phyloP scores from a whole-genome alignment of 1,284 basidiomycete species.

The Erythrobasidium hasegawianum region DNA sequence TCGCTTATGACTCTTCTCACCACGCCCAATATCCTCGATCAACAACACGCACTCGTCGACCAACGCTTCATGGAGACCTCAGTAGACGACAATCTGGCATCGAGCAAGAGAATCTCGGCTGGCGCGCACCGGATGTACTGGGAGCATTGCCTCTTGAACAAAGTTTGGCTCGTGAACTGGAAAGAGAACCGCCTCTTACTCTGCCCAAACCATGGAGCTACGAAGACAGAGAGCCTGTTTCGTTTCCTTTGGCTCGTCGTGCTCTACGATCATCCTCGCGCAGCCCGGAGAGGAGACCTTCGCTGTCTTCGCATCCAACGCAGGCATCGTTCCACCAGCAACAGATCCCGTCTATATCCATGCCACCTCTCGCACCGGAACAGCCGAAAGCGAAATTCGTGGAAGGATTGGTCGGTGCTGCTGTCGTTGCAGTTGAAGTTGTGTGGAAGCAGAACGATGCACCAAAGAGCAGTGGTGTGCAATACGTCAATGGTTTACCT shows the following conservation, averaged over 20 bases:
- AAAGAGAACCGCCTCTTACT: conserved; percentile 15
- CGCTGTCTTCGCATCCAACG: neutral
- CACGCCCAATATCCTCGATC: neutral
- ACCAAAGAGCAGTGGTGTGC: no score
- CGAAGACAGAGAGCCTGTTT: conserved; percentile 9
- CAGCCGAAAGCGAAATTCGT: conserved; percentile 37
- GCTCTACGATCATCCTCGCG: neutral
- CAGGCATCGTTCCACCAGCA: conserved; percentile 4
- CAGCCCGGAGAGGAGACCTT: neutral
- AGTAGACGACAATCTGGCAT: neutral
- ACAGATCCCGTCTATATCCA: neutral
- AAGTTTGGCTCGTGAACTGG: conserved; percentile 13
- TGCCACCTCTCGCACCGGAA: conserved; percentile 4
- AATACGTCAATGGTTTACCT: neutral
- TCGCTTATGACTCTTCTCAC: neutral
- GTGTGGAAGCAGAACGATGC: conserved; percentile 9
- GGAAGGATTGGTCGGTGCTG: conserved; percentile 41
- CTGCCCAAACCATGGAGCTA: conserved; percentile 24
- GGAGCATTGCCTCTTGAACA: conserved; percentile 13
- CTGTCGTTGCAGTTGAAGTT: conserved; percentile 28
- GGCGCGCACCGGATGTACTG: conserved; percentile 3
- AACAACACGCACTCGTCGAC: neutral
- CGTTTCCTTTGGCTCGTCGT: neutral
- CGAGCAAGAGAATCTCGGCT: neutral
- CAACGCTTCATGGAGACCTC: neutral